A percentile compares a stretch with the other conserved stretches of the same genome.
Conservation (phyloP, 345 rosid species). For the Melastoma malabathricum region DNA sequence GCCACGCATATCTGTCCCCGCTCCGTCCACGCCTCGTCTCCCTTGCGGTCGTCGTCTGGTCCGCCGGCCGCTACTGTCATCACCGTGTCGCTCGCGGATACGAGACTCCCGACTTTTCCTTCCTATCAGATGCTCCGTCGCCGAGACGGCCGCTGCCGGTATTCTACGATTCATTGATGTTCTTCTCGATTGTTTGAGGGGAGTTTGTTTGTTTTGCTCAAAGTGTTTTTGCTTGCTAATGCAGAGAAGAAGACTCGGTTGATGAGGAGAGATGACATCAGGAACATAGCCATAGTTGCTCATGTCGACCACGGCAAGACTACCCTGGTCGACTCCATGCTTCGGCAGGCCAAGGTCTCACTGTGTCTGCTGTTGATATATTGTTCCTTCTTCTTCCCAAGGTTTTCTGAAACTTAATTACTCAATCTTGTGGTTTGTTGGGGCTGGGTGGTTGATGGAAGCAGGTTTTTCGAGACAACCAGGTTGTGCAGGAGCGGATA, state of each 20-base stretch:
- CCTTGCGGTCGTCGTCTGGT: conserved; percentile 20
- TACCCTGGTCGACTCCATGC: conserved; percentile 94
- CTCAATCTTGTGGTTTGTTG: background rate
- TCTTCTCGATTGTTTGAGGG: background rate
- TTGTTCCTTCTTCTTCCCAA: no score
- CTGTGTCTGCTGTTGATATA: no score
- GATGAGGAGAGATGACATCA: conserved; percentile 58
- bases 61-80: no score
- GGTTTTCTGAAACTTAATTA: no score
- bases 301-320: conserved; percentile 99
- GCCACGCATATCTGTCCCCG: no score
- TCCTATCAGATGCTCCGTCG: conserved; percentile 52
- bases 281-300: conserved; percentile 94
- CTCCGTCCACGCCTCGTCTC: conserved; percentile 5
- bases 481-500: conserved; percentile 74
- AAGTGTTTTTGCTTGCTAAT: background rate
- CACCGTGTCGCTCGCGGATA: no score
- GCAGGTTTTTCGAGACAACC: conserved; percentile 96
- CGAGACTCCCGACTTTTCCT: conserved; percentile 5
- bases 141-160: conserved; percentile 52
- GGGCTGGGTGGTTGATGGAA: background rate
- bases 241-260: conserved; percentile 65
- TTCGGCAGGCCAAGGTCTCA: conserved; percentile 75
- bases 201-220: no score
- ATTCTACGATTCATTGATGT: background rate